These are phyloP conservation scores for Lichtheimia ramosa DNA, from an alignment of 371 early-diverging fungal species.

Conservation along the genomic window DNA sequence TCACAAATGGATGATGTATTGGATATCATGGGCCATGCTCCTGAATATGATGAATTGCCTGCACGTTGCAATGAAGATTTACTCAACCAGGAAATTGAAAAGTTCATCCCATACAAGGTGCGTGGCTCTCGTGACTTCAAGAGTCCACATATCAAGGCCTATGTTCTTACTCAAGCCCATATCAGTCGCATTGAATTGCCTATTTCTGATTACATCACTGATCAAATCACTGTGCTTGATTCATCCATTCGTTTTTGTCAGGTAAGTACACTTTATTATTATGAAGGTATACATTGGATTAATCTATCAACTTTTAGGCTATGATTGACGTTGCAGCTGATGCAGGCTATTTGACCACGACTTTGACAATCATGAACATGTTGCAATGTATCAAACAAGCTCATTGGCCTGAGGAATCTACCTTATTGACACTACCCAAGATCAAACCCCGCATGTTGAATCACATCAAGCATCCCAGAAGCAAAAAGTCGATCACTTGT, in stretches of 20 bases:
- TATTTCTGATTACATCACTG: slow-evolving; percentile 89
- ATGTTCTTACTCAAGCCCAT: slow-evolving; percentile 87
- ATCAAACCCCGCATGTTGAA: slow-evolving; percentile 49
- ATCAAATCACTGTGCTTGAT: slow-evolving; percentile 90
- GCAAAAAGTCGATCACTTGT: slow-evolving; percentile 32
- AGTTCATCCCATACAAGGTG: slow-evolving; percentile 57
- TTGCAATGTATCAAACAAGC: slow-evolving; percentile 92
- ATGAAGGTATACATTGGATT: neutral
- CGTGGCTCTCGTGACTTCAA: slow-evolving; percentile 58
- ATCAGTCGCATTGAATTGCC: slow-evolving; percentile 69
- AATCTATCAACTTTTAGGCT: slow-evolving; percentile 53
- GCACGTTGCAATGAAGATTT: slow-evolving; percentile 93
- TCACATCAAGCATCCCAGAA: slow-evolving; percentile 35
- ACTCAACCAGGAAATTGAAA: slow-evolving; percentile 75
- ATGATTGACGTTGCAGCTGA: slow-evolving; percentile 88
- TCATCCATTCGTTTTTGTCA: slow-evolving; percentile 87
- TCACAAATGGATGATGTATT: slow-evolving; percentile 63
- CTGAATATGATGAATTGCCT: slow-evolving; percentile 88
- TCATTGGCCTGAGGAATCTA: slow-evolving; percentile 74
- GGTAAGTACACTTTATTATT: slow-evolving; percentile 20
- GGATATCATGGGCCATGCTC: slow-evolving; percentile 72
- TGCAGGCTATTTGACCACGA: slow-evolving; percentile 62
- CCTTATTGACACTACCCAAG: slow-evolving; percentile 69
- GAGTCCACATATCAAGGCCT: slow-evolving; percentile 88
- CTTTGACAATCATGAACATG: slow-evolving; percentile 71